Base-by-base conservation (phyloP, 257 asterid genomes). In the Fraxinus cuspidata region DNA sequence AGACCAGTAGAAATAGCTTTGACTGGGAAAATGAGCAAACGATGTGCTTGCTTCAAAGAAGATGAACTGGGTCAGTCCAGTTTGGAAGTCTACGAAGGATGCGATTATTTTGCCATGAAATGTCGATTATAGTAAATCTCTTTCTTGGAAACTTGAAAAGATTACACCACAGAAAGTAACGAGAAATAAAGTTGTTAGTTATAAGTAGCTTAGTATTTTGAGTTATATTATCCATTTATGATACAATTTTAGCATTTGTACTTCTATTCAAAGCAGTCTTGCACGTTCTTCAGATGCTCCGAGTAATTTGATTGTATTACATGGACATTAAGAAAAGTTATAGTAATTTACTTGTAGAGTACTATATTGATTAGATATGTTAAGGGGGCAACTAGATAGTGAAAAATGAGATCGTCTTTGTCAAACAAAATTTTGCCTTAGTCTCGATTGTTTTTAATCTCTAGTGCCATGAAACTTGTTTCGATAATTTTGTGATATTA, bases 21-120 rank as follows among this genome's bases (percentile, higher is more conserved):
- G 79, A 90, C 96, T 0, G 98, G 97, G 72, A 94, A 90, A 83
- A 89, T 91, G 91, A 91, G 98, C 87, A 92, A 91, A 81, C 90
- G 97, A 0, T 94, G 98, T 70, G 97, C 88, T 72, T 93, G 98
- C 84, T 88, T 84, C 80, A 88, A 88, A 76, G 92, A 91, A 81
- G 94, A 88, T 18, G 93, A 93, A 77, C 92, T 95, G 21, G 86
- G 65, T 40, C 88, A 85, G 67, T 67, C 82, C 5, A 97, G 97
- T 13, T 65, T 92, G 82, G 99, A 94, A 80, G 88, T 90, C 58
- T 95, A 93, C 1, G 83, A 84, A 63, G 96, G 96, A 34, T 95
- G 99, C 53, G 91, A 91, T 78, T 83, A 82, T 77, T 84, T 82
- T 51, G 86, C 96, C 76, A 85, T 77, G 58, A 88, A 63, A 64